Evolutionary conservation across 1,139 yeast species (phyloP), one percentile per base, ranked within the genome.

Genomic region (Scheffersomyces parashehatae): DNA sequence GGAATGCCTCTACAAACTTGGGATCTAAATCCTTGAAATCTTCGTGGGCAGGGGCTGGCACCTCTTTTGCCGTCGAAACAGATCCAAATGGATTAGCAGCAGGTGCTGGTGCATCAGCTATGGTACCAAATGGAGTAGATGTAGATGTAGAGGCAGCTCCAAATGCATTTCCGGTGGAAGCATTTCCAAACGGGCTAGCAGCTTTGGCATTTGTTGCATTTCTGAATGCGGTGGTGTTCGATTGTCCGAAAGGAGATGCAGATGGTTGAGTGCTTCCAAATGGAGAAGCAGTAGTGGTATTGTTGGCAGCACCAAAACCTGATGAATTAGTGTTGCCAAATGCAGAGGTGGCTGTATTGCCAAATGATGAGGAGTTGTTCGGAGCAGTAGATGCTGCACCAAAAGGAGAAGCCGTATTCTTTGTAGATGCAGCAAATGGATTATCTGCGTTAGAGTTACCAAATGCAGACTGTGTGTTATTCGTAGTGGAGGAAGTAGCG

Each of bases 1-100:
- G 65, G 58, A 88, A 90, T 14, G 79, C 79, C 5, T 63, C 68
- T 10, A 70, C 46, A 1, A 82, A 70, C 3, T 54, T 63, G 5
- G 68, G 72, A 28, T 78, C 65, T 9, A 83, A 59, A 9, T 73
- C 76, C 0, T 64, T 66, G 8, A 61, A 48, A 1, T 58, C 57
- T 0, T 69, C 62, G 8, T 64, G 11, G 64, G 35, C 7, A 3
- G 7, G 12, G n/a, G 35, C 10, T 5, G 20, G 12, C 2, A 20
- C 26, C 26, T 20, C 26, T 20, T 6, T 20, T 20, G 26, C 26
- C 26, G 7, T 20, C 7, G 26, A 3, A 20, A 2, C 3, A 3
- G 35, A 15, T 1, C 24, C 35, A 31, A 31, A 31, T 31, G n/a
- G 14, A 15, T 15, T 13, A 14, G 24, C 2, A 5, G 24, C 11